Base-by-base conservation (phyloP, 164 flowering plant genomes). In the Vitis rupestris region DNA sequence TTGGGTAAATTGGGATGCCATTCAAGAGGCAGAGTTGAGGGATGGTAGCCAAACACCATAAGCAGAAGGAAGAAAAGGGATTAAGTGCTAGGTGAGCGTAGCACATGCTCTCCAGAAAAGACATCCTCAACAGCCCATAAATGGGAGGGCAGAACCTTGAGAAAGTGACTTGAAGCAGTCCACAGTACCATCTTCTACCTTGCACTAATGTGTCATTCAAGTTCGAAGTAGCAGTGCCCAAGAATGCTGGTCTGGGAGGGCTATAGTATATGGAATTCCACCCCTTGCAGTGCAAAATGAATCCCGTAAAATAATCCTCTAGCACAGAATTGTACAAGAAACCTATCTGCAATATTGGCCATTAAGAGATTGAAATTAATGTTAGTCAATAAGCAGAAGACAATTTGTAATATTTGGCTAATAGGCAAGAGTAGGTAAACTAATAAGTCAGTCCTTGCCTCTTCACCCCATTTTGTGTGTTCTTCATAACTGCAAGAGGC, bases 221-320 rank as follows among this genome's bases (percentile, higher is more conserved):
- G 65, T 63, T 76, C 30, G 80, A 78, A 30, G 80, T 56, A 0
- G 73, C 66, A 17, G 59, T 64, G 0, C 90, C 88, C 65, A 85
- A 47, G 68, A 87, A 87, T 10, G 73, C 75, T 37, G 91, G 87
- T 75, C 72, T 75, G 11, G 70, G 3, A 37, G 87, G 87, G 47
- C 78, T 64, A 14, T 15, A 64, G 31, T 69, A 81, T 8, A 78
- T 77, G 0, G 88, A 83, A 1, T 19, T 78, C 86, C 85, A 83
- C 9, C 87, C 88, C 59, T 75, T 67, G 31, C 84, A 76, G n/a
- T 85, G 84, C 51, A 86, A 19, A 1, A 9, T 66, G 29, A 80
- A 78, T 1, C 86, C 72, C 1, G 93, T 86, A 23, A 81, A 78
- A 64, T 64, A 77, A 65, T 83, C 89, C 73, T 88, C 93, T 10